These are phyloP conservation scores for Aspergillus sp. DNA, from an alignment of 2,329 filamentous ascomycete genomes.

Conservation along the genomic window DNA sequence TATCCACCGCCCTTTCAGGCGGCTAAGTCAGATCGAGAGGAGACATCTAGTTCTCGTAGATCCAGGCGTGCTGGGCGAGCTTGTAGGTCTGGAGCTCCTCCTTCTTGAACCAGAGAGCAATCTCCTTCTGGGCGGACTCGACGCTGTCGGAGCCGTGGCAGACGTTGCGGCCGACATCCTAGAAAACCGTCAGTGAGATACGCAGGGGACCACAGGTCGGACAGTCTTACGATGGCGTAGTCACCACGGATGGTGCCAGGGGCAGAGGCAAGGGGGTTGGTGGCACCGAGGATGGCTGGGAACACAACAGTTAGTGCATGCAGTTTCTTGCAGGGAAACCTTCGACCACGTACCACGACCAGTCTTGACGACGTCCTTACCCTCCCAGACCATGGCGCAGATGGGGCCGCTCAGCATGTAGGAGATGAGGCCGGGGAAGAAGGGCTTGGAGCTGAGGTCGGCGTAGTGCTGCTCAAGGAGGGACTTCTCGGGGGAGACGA, in stretches of 20 bases:
- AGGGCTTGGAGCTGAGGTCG: slow-evolving; percentile 89
- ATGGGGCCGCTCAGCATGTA: slow-evolving; percentile 98
- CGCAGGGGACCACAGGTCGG: neutral
- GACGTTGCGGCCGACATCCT: slow-evolving; percentile 93
- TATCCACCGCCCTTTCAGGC: slow-evolving; percentile 8
- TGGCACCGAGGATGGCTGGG: slow-evolving; percentile 87
- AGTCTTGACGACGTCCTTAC: slow-evolving; percentile 97
- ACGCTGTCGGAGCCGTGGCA: slow-evolving; percentile 99
- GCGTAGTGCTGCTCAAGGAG: slow-evolving; percentile 98
- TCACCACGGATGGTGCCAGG: slow-evolving; percentile 98
- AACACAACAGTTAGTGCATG: slow-evolving; percentile 12
- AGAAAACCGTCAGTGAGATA: slow-evolving; percentile 13
- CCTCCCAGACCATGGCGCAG: slow-evolving; percentile 99
- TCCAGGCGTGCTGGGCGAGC: slow-evolving; percentile 81
- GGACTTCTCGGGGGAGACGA: slow-evolving; percentile 81
- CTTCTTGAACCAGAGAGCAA: slow-evolving; percentile 95
- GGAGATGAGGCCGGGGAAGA: slow-evolving; percentile 91
- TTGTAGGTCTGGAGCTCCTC: slow-evolving; percentile 85
- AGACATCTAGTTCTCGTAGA: slow-evolving; percentile 79
- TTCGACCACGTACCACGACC: slow-evolving; percentile 68
- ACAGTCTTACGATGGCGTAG: slow-evolving; percentile 65
- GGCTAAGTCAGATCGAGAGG: slow-evolving; percentile 16
- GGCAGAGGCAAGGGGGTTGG: slow-evolving; percentile 92
- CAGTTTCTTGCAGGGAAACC: neutral
- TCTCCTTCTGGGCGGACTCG: slow-evolving; percentile 99